Conservation (phyloP, 1,284 basidiomycete species). For the Trametes versicolor region DNA sequence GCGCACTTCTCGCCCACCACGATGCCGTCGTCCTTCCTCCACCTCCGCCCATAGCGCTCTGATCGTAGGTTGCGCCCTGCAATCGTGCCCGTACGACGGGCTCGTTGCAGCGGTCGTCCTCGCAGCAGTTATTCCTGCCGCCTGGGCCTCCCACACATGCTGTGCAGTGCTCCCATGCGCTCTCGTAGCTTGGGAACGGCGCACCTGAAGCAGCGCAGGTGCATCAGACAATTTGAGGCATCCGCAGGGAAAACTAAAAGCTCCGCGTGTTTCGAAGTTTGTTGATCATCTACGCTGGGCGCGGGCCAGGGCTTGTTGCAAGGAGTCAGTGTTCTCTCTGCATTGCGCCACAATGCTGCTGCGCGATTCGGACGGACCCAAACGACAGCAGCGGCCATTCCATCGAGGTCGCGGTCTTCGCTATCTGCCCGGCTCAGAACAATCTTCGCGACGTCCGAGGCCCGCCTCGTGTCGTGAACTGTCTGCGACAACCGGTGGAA, state of each 20-base stretch:
- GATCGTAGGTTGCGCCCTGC: neutral
- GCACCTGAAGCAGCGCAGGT: neutral
- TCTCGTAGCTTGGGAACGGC: neutral
- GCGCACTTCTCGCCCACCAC: neutral
- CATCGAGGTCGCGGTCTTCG: neutral
- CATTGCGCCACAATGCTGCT: slow-evolving; percentile 1
- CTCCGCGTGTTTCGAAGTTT: neutral
- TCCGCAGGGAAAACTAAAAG: neutral
- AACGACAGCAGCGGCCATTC: neutral
- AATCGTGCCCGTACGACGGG: neutral
- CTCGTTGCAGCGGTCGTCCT: no score
- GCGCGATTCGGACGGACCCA: neutral
- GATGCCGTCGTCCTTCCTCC: neutral
- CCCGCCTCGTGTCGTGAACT: no score
- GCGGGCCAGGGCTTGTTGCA: neutral
- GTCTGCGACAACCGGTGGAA: no score
- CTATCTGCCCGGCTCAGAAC: neutral
- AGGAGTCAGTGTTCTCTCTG: neutral
- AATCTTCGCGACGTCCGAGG: neutral
- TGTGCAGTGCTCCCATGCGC: neutral
- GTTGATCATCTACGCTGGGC: neutral
- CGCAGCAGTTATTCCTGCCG: neutral
- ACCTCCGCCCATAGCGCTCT: neutral
- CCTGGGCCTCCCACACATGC: neutral
- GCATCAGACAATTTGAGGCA: neutral